Evolutionary conservation across 1,284 basidiomycete genomes (phyloP).

Genomic region (Cryptococcus sp.): DNA sequence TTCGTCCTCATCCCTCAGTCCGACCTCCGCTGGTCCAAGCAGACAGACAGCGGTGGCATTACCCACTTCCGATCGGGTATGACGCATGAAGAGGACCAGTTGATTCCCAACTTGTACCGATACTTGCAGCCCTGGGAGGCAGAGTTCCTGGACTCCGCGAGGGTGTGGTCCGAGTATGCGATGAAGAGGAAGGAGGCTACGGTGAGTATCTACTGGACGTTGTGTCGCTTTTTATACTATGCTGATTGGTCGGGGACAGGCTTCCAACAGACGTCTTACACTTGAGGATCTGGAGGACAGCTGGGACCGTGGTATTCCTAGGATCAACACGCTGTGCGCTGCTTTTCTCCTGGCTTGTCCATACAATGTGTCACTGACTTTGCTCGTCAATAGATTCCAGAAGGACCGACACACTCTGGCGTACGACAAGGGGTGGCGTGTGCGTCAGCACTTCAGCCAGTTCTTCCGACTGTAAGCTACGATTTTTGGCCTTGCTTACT

Average conservation of each 20-base stretch:
- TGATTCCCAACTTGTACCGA: conserved; percentile 96
- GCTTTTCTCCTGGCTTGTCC: too few species aligned
- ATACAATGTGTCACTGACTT: too few species aligned
- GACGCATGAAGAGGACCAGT: conserved; percentile 89
- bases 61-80: conserved; percentile 98
- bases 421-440: conserved; percentile 95
- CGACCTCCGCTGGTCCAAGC: conserved; percentile 95
- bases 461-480: conserved; percentile 65
- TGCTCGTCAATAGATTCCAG: conserved; percentile 22
- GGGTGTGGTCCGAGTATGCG: conserved; percentile 99
- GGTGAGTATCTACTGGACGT: background rate
- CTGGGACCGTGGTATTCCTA: conserved; percentile 93
- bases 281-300: conserved; percentile 96
- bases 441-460: conserved; percentile 95
- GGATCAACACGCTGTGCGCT: conserved; percentile 38
- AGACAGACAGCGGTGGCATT: conserved; percentile 89
- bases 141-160: conserved; percentile 95
- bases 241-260: conserved; percentile 38
- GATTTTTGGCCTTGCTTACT: too few species aligned
- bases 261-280: conserved; percentile 92
- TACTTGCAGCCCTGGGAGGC: conserved; percentile 99
- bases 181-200: conserved; percentile 99
- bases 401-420: conserved; percentile 88
- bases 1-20: conserved; percentile 97
- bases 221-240: background rate